Percentiles rank a stretch among this genome's conserved stretches.
These are phyloP conservation scores for Tagetes erecta DNA, from an alignment of 129 eudicot genomes.

Conservation along the genomic window DNA sequence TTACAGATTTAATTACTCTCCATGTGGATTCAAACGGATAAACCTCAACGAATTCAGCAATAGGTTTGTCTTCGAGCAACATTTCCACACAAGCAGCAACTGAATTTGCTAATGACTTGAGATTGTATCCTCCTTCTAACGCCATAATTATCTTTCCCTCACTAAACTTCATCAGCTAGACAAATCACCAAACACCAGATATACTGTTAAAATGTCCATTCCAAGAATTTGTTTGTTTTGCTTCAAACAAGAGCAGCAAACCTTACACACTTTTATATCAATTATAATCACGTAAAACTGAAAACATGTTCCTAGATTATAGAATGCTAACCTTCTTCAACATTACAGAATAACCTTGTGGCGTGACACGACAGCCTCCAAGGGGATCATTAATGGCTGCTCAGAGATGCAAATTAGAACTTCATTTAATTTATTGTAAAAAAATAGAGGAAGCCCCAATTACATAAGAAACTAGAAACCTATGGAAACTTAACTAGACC, in stretches of 20 bases:
- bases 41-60: conserved; percentile 42
- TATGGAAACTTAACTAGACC: too few relatives aligned
- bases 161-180: conserved; percentile 83
- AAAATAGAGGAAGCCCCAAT: too few relatives aligned
- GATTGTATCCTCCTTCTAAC: conserved; percentile 95
- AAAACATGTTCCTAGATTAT: background rate
- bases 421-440: background rate
- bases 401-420: conserved; percentile 24
- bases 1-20: conserved; percentile 69
- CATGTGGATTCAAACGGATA: conserved; percentile 87
- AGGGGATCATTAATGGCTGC: conserved; percentile 92
- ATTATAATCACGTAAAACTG: background rate
- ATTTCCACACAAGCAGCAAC: conserved; percentile 77
- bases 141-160: conserved; percentile 79
- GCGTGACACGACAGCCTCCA: conserved; percentile 88
- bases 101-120: conserved; percentile 72
- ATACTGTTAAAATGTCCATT: conserved; percentile 15
- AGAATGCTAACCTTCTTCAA: conserved; percentile 62
- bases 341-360: conserved; percentile 79
- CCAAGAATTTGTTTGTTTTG: conserved; percentile 3
- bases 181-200: conserved; percentile 21
- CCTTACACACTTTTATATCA: conserved; percentile 1
- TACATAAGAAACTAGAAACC: too few relatives aligned
- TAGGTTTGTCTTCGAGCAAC: conserved; percentile 53
- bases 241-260: background rate